Base-by-base conservation (phyloP, 768 basidiomycete genomes). In the Pulveroboletus sp. region DNA sequence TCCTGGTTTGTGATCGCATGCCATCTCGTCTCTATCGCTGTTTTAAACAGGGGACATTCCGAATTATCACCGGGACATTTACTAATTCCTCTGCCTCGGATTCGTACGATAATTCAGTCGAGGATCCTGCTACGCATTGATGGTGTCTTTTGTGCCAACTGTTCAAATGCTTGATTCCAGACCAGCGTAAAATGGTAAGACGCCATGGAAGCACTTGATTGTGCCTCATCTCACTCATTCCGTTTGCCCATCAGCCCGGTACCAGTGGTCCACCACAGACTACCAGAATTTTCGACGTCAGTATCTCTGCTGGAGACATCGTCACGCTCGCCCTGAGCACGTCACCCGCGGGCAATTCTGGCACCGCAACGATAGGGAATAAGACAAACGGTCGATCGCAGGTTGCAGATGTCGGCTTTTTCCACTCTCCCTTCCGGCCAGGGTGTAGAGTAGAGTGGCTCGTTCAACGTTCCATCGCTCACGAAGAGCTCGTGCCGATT, bases 381-480 rank as follows among this genome's bases (percentile, higher is more conserved):
- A 0, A 39, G 3, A 46, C 26, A 12, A 46, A 18, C 0, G 28
- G 14, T 1, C 15, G 8, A 8, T 28, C 6, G 27, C 6, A 41
- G 26, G 5, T 2, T 2, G 38, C 17, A 15, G 4, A 0, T 30
- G 0, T 55, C 10, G 12, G 12, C 1, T 11, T 42, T 47, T 0
- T 1, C 37, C 3, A 2, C 6, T 24, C 27, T 44, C 5, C 38
- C 58, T 9, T 57, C 42, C 27, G 39, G 48, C 7, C 18, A 28
- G 27, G 31, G 38, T 6, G 57, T 39, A 6, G 48, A 47, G 57
- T 39, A 6, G 48, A 47, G 14, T 58, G 57, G 57, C 27, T 50
- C 21, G 51, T 54, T 14, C 42, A 50, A 30, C 42, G 33, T 39
- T 47, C 30, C 30, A 1, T 0, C 5, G 0, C 2, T 21, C 21